These are phyloP conservation scores for Colletotrichum limetticola DNA, from an alignment of 2,329 filamentous ascomycete genomes.

Conservation along the genomic window DNA sequence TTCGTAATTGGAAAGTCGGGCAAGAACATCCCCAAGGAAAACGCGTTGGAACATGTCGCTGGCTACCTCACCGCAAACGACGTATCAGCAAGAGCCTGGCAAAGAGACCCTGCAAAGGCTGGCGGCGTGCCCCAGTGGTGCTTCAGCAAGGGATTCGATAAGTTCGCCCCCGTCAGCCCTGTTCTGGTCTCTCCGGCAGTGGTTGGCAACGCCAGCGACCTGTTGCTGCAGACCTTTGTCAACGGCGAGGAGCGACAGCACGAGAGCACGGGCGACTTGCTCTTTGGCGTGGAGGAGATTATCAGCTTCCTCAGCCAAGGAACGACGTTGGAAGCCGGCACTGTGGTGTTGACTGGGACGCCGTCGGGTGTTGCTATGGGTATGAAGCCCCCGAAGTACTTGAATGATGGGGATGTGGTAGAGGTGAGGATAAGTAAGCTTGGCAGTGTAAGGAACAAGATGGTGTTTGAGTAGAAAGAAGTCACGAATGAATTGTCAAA, in stretches of 20 bases:
- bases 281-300: slow-evolving; percentile 59
- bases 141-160: slow-evolving; percentile 66
- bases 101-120: slow-evolving; percentile 59
- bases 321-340: slow-evolving; percentile 61
- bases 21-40: slow-evolving; percentile 58
- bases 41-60: slow-evolving; percentile 59
- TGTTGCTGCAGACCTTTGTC: slow-evolving; percentile 51
- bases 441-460: slow-evolving; percentile 48
- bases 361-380: slow-evolving; percentile 59
- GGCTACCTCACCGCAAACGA: slow-evolving; percentile 61
- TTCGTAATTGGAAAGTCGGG: slow-evolving; percentile 65
- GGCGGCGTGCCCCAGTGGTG: slow-evolving; percentile 61
- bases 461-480: slow-evolving; percentile 46
- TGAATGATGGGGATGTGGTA: slow-evolving; percentile 55
- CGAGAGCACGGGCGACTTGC: slow-evolving; percentile 58
- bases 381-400: slow-evolving; percentile 53
- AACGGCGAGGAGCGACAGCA: slow-evolving; percentile 63
- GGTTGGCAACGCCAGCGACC: slow-evolving; percentile 42
- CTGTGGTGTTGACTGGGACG: slow-evolving; percentile 62
- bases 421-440: slow-evolving; percentile 53
- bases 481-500: not conserved
- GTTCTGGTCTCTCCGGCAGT: slow-evolving; percentile 48
- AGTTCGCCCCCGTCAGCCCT: slow-evolving; percentile 65
- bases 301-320: slow-evolving; percentile 59
- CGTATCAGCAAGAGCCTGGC: slow-evolving; percentile 63